phyloP scores from a whole-genome alignment of 2,329 filamentous ascomycete genomes.

The Penicillium sp. region DNA sequence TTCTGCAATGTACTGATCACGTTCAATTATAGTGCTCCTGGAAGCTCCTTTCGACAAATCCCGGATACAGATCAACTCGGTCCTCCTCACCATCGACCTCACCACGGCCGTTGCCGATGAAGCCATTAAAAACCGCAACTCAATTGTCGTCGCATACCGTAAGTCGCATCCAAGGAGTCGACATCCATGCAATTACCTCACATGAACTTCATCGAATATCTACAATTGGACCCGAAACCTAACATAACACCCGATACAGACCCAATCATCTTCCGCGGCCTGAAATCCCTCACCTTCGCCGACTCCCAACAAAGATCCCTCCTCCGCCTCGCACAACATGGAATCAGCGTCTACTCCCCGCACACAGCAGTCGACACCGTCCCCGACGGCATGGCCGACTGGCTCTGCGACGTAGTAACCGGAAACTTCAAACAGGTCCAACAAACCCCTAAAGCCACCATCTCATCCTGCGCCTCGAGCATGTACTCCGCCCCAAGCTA shows the following conservation, averaged over 20 bases:
- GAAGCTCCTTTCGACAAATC: slow-evolving; percentile 64
- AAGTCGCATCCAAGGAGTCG: slow-evolving; percentile 30
- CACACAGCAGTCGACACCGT: slow-evolving; percentile 94
- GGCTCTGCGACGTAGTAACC: slow-evolving; percentile 84
- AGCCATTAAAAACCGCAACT: slow-evolving; percentile 73
- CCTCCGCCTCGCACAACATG: slow-evolving; percentile 75
- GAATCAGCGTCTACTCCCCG: slow-evolving; percentile 92
- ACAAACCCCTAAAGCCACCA: not conserved
- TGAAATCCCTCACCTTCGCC: slow-evolving; percentile 81
- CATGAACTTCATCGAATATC: not conserved
- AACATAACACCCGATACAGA: slow-evolving; percentile 54
- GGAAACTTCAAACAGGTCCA: slow-evolving; percentile 40
- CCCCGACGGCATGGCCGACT: slow-evolving; percentile 82
- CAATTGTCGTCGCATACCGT: slow-evolving; percentile 89
- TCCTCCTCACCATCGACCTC: slow-evolving; percentile 84
- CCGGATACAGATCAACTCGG: slow-evolving; percentile 62
- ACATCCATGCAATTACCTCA: not conserved
- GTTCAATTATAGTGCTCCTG: slow-evolving; percentile 58
- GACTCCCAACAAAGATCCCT: slow-evolving; percentile 87
- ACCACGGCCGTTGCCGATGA: slow-evolving; percentile 87
- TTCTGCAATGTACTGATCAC: not conserved
- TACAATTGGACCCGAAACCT: not conserved
- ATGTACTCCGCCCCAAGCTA: slow-evolving; percentile 45
- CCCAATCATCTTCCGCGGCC: slow-evolving; percentile 90
- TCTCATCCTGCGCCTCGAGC: slow-evolving; percentile 25